Evolutionary conservation across 2,329 filamentous ascomycete genomes (phyloP).

Genomic region (Ramichloridium luteum): DNA sequence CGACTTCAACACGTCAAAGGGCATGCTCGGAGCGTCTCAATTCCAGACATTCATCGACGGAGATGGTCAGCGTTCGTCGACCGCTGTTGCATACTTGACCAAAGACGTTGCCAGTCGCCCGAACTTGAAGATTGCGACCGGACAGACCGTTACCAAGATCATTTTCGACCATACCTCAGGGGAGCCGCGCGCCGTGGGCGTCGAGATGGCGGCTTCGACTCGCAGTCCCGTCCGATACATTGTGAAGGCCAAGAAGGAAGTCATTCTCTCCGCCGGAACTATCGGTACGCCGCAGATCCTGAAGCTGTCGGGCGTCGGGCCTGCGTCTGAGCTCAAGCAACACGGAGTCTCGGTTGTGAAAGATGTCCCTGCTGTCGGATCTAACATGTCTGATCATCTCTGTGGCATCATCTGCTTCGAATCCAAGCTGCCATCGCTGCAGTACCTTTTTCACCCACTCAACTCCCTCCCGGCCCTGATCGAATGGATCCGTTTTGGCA

Average conservation of each 20-base stretch:
- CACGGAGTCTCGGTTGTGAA: constrained; percentile 45
- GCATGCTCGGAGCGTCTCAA: constrained; percentile 10
- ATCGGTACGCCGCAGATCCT: constrained; percentile 37
- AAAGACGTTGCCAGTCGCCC: constrained; percentile 10
- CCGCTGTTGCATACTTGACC: constrained; percentile 13
- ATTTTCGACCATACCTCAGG: constrained; percentile 11
- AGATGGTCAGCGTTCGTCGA: constrained; percentile 12
- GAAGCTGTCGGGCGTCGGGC: constrained; percentile 46
- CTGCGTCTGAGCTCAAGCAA: constrained; percentile 40
- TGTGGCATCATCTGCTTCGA: constrained; percentile 18
- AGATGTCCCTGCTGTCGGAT: constrained; percentile 47
- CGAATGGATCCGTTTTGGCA: constrained; percentile 10
- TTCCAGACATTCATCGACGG: constrained; percentile 14
- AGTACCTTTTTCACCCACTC: constrained; percentile 7
- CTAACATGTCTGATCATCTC: constrained; percentile 48
- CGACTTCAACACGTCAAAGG: constrained; percentile 12
- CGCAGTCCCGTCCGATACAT: constrained; percentile 10
- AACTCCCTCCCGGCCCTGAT: constrained; percentile 10
- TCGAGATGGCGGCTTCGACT: constrained; percentile 10
- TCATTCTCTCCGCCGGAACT: constrained; percentile 30
- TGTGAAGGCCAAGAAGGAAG: constrained; percentile 25
- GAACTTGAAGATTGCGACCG: constrained; percentile 13
- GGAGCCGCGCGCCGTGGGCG: constrained; percentile 12
- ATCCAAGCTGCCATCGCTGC: constrained; percentile 3
- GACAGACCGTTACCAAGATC: constrained; percentile 12